Percentiles rank a stretch among this genome's conserved stretches.
phyloP scores from a whole-genome alignment of 139 green algal genomes.

The Chlamydomonas sp. region DNA sequence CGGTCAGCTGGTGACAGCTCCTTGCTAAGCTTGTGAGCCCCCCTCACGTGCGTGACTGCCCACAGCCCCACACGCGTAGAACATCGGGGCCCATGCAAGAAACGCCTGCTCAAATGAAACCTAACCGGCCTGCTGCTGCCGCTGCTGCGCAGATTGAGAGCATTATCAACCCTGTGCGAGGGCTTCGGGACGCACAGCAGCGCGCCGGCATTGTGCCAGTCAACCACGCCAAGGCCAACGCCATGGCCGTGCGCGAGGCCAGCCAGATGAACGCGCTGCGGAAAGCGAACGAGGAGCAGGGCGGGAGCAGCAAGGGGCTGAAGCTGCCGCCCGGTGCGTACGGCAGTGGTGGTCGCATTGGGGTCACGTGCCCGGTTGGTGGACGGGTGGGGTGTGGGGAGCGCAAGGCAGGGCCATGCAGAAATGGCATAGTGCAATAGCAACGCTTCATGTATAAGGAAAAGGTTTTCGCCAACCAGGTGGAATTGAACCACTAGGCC shows the following conservation, averaged over 20 bases:
- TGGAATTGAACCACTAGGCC: constrained; percentile 86
- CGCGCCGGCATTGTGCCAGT: constrained; percentile 63
- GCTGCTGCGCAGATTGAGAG: constrained; percentile 53
- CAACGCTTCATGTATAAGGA: too few relatives aligned
- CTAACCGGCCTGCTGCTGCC: background rate
- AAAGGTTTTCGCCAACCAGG: constrained; percentile 65
- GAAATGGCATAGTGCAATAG: too few relatives aligned
- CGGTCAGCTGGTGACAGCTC: too few relatives aligned
- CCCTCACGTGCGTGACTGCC: background rate
- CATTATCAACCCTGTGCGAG: constrained; percentile 67
- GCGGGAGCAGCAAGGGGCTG: background rate
- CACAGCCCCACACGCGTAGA: background rate
- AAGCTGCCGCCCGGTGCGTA: constrained; percentile 29
- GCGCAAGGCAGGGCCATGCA: too few relatives aligned
- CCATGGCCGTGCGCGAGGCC: constrained; percentile 60
- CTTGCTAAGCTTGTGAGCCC: background rate
- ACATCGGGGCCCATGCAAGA: background rate
- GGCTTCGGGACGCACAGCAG: constrained; percentile 56
- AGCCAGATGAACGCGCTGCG: constrained; percentile 63
- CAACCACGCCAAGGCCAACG: constrained; percentile 66
- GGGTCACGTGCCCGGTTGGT: too few relatives aligned
- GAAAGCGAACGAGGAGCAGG: constrained; percentile 32
- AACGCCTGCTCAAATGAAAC: background rate
- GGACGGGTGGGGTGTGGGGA: too few relatives aligned
- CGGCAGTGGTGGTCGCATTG: background rate